Conservation (phyloP, 2,329 filamentous ascomycete species). For the Fusarium marasasianum region DNA sequence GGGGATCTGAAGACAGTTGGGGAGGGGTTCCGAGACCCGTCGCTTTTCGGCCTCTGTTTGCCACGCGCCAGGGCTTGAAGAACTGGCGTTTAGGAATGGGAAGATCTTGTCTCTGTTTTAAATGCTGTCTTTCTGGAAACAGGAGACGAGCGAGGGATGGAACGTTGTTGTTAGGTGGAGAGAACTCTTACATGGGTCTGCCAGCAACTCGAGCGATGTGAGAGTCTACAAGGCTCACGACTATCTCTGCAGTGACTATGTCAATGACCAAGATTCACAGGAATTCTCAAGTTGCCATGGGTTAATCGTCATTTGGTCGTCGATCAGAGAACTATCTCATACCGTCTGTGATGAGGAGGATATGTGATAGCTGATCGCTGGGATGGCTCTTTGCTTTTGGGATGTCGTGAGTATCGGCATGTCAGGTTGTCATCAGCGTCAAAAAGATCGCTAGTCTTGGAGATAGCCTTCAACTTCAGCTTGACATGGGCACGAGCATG, state of each 20-base stretch:
- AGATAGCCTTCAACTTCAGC: conserved; percentile 11
- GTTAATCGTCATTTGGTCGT: background rate
- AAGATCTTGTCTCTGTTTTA: conserved; percentile 27
- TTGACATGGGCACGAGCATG: conserved; percentile 14
- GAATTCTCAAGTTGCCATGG: conserved; percentile 7
- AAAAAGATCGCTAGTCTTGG: background rate
- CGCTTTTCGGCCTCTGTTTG: conserved; percentile 26
- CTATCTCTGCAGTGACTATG: conserved; percentile 7
- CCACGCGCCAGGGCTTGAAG: conserved; percentile 21
- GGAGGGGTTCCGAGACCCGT: conserved; percentile 6
- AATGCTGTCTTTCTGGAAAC: conserved; percentile 29
- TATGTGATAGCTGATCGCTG: background rate
- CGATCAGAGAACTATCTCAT: background rate
- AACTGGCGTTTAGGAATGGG: conserved; percentile 25
- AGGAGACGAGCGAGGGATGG: conserved; percentile 9
- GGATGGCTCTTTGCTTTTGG: background rate
- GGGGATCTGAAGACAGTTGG: background rate
- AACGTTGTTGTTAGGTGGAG: conserved; percentile 16
- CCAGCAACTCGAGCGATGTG: background rate
- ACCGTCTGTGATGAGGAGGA: background rate
- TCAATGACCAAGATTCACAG: background rate
- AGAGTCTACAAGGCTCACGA: background rate
- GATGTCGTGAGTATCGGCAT: background rate
- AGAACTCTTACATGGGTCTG: background rate
- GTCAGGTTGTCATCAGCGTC: conserved; percentile 7